Evolutionary conservation across 2,329 filamentous ascomycete genomes (phyloP), one percentile per base, ranked within the genome.

Genomic region (Ophiosphaerella narmari): DNA sequence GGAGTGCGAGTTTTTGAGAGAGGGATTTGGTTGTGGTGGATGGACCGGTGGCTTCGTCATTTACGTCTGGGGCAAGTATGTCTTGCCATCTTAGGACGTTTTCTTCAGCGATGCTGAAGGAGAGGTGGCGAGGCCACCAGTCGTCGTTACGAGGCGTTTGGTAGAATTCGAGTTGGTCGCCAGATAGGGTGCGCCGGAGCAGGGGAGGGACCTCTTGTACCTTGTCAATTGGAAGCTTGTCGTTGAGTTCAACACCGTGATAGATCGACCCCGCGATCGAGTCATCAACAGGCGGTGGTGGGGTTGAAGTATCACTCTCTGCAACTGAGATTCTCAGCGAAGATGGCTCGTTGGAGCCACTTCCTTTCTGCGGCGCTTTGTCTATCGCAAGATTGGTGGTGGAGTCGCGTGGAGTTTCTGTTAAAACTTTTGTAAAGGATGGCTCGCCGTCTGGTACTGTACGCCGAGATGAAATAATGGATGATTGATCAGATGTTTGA

Each of bases 61-160:
- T 37, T 7, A 35, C 18, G 9, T 51, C 47, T 29, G 41, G 60
- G 11, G 71, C 70, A 29, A 55, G 46, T 14, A 66, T 50, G 50
- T 48, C 50, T 2, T 44, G 38, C 88, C 88, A 91, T 13, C 75
- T 78, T 1, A 91, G 74, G 7, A 92, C 75, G n/a, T 86, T 88
- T 52, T 91, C 87, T 72, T 90, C 88, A 1, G 87, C 89, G 38
- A 87, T 81, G 50, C 86, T 86, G 68, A 92, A 92, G 4, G 88
- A 91, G 55, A 92, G 79, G 37, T 88, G 83, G 1, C 88, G 84
- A 1, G 88, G 84, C 82, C 86, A 90, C 49, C 82, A 83, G 24
- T 79, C 78, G 54, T 89, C 85, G 52, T 84, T 80, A 1, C 77
- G 62, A 4, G 51, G n/a, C 2, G 55, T 16, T n/a, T 58, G 52